Base-by-base conservation (phyloP, 2,329 filamentous ascomycete species). In the Fusarium musae region DNA sequence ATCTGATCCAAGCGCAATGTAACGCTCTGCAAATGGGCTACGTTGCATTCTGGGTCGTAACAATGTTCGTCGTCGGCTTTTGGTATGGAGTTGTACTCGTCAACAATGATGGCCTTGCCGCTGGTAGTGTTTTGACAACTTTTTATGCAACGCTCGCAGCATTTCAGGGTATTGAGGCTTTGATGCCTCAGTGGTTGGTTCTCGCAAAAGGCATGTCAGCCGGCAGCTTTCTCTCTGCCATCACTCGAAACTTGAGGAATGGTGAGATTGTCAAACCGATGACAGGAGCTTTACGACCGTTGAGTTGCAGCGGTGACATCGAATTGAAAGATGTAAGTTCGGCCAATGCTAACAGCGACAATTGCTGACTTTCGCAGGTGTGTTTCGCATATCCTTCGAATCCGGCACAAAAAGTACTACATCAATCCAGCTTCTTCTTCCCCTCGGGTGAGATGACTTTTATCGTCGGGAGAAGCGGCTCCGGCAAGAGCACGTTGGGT, bases 401-500 rank as follows among this genome's bases (percentile, higher is more conserved):
- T 52, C 89, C 89, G 0, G 82, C 87, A 3, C 87, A 88, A 23
- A 79, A 82, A 0, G 91, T 92, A 4, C 85, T 98, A 15, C 82
- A 87, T 2, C 83, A 87, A 11, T 88, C 89, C 0, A 91, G 86
- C 1, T 87, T 98, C 69, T 88, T 86, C 72, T 96, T 98, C 64
- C 88, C 91, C 0, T 86, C 92, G 0, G 92, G 93, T 0, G 86
- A 93, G 69, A 90, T 92, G 6, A 94, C 91, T 0, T 98, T 96
- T 77, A 86, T 98, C 5, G 89, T 98, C 56, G 96, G 96, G 0
- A 89, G 88, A 76, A 97, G 94, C 77, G 96, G 96, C 1, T 97
- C 94, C 4, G 96, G 96, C 0, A 98, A 98, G 81, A 97, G 94
- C 75, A 98, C 96, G 0, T 79, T 98, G 3, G 91, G 92, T 2